phyloP scores from a whole-genome alignment of 352 stramenopile genomes.

The Phytophthora capsici region DNA sequence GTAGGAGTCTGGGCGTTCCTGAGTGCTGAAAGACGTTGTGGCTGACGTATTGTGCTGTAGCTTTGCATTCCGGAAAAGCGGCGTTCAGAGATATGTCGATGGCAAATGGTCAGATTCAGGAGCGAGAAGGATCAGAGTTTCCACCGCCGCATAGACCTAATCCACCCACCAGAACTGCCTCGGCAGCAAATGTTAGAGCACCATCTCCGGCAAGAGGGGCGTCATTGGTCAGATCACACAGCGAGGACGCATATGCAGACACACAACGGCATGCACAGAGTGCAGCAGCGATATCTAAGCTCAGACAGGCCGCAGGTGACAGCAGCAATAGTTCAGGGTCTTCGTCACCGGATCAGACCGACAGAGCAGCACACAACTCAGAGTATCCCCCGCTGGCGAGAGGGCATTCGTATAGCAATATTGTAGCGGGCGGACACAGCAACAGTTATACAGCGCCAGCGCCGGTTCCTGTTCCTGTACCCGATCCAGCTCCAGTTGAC shows the following conservation, averaged over 20 bases:
- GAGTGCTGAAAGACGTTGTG: background rate
- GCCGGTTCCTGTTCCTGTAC: background rate
- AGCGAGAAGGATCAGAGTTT: constrained; percentile 64
- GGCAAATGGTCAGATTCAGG: constrained; percentile 46
- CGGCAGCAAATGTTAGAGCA: constrained; percentile 29
- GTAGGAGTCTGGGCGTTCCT: constrained; percentile 32
- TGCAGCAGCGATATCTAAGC: constrained; percentile 72
- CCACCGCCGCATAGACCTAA: constrained; percentile 49
- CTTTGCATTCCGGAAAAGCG: constrained; percentile 76
- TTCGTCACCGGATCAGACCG: constrained; percentile 26
- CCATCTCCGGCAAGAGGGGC: constrained; percentile 25
- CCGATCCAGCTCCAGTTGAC: constrained; percentile 10
- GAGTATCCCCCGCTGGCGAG: constrained; percentile 25
- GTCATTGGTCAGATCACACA: constrained; percentile 37
- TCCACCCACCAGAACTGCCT: constrained; percentile 25
- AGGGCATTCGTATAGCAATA: constrained; percentile 58
- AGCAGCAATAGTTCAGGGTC: constrained; percentile 35
- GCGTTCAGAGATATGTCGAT: constrained; percentile 71
- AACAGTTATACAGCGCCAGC: constrained; percentile 22
- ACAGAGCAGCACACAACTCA: constrained; percentile 28
- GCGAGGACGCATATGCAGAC: constrained; percentile 41
- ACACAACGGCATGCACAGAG: constrained; percentile 77
- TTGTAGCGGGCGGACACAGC: constrained; percentile 44
- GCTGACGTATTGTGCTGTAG: constrained; percentile 31
- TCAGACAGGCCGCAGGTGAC: constrained; percentile 45